Evolutionary conservation across 129 eudicot genomes (phyloP).

Genomic region (carrot (Daucus carota)): DH1_v3.0 NC_030381.2:104501-105000

Average conservation of each 20-base stretch:
- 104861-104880: constrained; percentile 3
- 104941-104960: not conserved
- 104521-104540: not conserved
- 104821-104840: not conserved
- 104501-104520: not conserved
- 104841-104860: not conserved
- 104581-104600: not conserved
- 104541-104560: not conserved
- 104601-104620: constrained; percentile 3
- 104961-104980: not conserved
- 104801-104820: not conserved
- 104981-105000: constrained; percentile 1
- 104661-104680: not conserved
- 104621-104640: not conserved
- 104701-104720: not conserved
- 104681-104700: constrained; percentile 1
- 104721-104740: not conserved
- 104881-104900: not conserved
- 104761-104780: not conserved
- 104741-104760: not conserved
- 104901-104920: not conserved
- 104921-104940: not conserved
- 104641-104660: not conserved
- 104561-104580: not conserved
- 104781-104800: constrained; percentile 2